phyloP scores from a whole-genome alignment of 139 green algal genomes.

The Chlorella sp. region DNA sequence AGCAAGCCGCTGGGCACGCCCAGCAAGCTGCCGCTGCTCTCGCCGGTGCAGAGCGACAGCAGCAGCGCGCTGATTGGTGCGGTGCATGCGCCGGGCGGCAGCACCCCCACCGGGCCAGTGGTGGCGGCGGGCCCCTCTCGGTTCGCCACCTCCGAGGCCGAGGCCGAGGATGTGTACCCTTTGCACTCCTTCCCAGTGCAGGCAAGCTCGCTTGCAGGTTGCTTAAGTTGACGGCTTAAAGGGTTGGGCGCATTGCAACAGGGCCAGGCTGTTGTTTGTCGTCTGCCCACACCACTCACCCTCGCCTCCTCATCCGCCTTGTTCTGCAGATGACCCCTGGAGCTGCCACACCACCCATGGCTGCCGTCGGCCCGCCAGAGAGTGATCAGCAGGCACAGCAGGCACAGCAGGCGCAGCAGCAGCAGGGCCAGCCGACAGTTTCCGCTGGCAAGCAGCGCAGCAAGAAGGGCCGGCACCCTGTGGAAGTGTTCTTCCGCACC shows the following conservation, averaged over 20 bases:
- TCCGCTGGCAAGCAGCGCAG: background rate
- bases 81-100: background rate
- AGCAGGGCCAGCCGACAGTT: background rate
- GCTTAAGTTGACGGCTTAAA: background rate
- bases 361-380: background rate
- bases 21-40: constrained; percentile 27
- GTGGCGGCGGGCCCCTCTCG: too few relatives aligned
- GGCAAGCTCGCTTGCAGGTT: background rate
- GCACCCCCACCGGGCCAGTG: background rate
- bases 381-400: background rate
- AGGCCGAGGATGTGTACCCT: too few relatives aligned
- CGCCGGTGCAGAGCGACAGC: constrained; percentile 13
- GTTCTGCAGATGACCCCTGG: background rate
- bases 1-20: background rate
- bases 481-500: constrained; percentile 1
- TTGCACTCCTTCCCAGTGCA: background rate
- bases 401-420: background rate
- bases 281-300: too few relatives aligned
- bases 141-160: too few relatives aligned
- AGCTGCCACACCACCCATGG: background rate
- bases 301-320: too few relatives aligned
- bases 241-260: too few relatives aligned
- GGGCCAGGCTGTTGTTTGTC: too few relatives aligned
- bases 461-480: background rate
- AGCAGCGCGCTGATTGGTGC: constrained; percentile 10